A percentile compares a stretch with the other conserved stretches of the same genome.
Evolutionary conservation across 768 basidiomycete species (phyloP).

Genomic region (Paxillus rubicundulus): DNA sequence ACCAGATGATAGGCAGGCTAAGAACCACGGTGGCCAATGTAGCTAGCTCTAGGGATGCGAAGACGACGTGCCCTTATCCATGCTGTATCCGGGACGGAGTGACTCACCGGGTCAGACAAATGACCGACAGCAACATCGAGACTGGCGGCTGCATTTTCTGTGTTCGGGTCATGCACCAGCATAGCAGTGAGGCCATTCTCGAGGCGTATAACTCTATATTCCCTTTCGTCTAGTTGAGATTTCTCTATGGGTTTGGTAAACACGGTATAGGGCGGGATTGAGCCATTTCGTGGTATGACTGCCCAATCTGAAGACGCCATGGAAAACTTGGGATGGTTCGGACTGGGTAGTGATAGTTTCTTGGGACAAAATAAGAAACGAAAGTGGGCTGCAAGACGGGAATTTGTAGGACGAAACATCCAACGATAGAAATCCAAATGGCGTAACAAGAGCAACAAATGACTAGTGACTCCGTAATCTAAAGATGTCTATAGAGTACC

Average conservation of each 20-base stretch:
- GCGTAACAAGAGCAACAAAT: not conserved
- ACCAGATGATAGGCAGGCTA: not conserved
- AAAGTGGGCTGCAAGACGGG: slow-evolving; percentile 5
- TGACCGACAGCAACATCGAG: slow-evolving; percentile 95
- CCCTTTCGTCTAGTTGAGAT: slow-evolving; percentile 74
- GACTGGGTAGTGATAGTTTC: not conserved
- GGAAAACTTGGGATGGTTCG: slow-evolving; percentile 13
- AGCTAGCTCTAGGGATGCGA: not conserved
- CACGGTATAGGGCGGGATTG: slow-evolving; percentile 46
- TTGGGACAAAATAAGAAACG: not conserved
- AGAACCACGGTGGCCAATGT: not conserved
- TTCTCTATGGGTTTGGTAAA: slow-evolving; percentile 64
- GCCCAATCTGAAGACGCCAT: slow-evolving; percentile 27
- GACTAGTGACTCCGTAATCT: not conserved
- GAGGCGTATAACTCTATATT: slow-evolving; percentile 80
- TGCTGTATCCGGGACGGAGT: not conserved
- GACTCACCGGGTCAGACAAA: slow-evolving; percentile 82
- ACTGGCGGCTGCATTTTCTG: slow-evolving; percentile 94
- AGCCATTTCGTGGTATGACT: slow-evolving; percentile 7
- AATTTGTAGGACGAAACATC: slow-evolving; percentile 12
- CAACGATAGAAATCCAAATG: not conserved
- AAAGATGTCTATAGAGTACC: not conserved
- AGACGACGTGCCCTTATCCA: not conserved
- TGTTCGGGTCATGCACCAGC: slow-evolving; percentile 76
- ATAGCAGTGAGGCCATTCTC: slow-evolving; percentile 87